These are phyloP conservation scores for Crepidotus sp. DNA, from an alignment of 1,284 basidiomycete genomes.

Conservation along the genomic window DNA sequence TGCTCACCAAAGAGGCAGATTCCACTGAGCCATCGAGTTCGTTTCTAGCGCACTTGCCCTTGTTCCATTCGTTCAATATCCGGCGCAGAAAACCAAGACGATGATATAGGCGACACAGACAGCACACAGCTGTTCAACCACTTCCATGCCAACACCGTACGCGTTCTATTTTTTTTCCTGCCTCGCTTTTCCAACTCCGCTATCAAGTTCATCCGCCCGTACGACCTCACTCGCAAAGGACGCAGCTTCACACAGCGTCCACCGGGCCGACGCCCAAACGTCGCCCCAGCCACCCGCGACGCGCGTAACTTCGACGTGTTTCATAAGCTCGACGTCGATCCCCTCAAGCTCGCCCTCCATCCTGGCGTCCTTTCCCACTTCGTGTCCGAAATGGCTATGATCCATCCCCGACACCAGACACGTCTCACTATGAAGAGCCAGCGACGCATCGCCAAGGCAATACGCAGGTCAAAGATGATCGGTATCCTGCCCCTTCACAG, in stretches of 20 bases:
- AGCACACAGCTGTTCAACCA: constrained; percentile 3
- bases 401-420: constrained; percentile 63
- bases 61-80: too few species aligned
- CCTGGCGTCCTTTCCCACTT: constrained; percentile 58
- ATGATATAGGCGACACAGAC: not conserved
- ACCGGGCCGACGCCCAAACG: constrained; percentile 26
- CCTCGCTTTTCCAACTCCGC: not conserved
- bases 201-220: constrained; percentile 37
- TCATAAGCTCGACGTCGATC: constrained; percentile 58
- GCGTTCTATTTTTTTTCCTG: not conserved
- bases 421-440: constrained; percentile 78
- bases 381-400: constrained; percentile 81
- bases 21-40: not conserved
- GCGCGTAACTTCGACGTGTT: constrained; percentile 59
- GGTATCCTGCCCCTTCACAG: constrained; percentile 73
- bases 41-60: not conserved
- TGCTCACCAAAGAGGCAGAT: not conserved
- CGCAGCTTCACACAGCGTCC: constrained; percentile 31
- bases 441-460: constrained; percentile 76
- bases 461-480: constrained; percentile 89
- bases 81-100: not conserved
- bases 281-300: constrained; percentile 39
- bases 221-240: constrained; percentile 27
- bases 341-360: constrained; percentile 63
- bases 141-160: constrained; percentile 1